Evolutionary conservation across 768 basidiomycete species (phyloP), one percentile per base, ranked within the genome.

Genomic region (Amanita subjunquillea): DNA sequence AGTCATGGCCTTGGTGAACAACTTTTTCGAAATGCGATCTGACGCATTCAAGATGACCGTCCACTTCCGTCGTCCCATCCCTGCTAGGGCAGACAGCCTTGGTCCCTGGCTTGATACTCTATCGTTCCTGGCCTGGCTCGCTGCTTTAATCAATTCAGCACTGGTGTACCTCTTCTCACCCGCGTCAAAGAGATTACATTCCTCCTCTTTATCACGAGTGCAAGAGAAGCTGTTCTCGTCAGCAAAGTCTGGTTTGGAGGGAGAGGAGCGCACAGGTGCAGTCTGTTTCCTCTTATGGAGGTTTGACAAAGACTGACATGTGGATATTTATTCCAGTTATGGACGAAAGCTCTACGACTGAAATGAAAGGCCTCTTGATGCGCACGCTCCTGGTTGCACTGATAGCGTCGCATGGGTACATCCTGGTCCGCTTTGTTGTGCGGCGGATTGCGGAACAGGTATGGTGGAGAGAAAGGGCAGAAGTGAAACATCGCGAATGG

Each of bases 1-100:
- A 73, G 79, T 84, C 7, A 90, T 92, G 78, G 86, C 91, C 0
- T 74, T 95, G 20, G 59, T 96, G 45, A 99, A 98, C 73, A 97
- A 99, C 66, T 78, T 89, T 65, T 68, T 98, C 55, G 95, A 99
- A 69, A 69, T 91, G 4, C 84, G 93, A 15, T 89, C 86, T 2
- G 95, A 99, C 62, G 96, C 96, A 4, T 87, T 95, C 76, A 97
- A 98, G 73, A 87, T 99, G 64, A 82, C 85, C 3, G 81, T 82
- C 4, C 92, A 95, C 61, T 76, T 80, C 49, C 76, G 91, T 15
- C 79, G 91, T 23, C 91, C 95, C 2, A 77, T 95, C 34, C 93
- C 94, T 0, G 67, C 73, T n/a, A 82, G 95, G 20, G 85, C 87
- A 2, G 92, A 94, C 59, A 85, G 87, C 9, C 91, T 98, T 55